Conservation (phyloP, 306 rosid genomes). For the Trifolium repens region DNA sequence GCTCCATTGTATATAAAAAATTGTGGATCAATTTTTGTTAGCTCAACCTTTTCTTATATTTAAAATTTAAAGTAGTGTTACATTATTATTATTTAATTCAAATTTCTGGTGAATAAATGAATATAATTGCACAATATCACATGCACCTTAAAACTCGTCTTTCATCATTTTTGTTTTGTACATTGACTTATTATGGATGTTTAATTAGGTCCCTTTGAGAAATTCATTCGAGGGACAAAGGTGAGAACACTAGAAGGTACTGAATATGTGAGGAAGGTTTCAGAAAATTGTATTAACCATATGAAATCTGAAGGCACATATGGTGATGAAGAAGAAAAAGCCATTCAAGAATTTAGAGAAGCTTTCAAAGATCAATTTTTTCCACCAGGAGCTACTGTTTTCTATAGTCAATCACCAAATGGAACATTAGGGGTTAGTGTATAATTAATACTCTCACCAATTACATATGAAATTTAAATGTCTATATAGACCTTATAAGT, state of each 20-base stretch:
- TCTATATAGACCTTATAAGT: no score
- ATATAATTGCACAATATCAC: no score
- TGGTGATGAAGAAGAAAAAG: conserved; percentile 67
- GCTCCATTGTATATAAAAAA: no score
- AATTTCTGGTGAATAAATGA: no score
- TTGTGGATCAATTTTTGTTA: no score
- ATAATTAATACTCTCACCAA: neutral
- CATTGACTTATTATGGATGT: neutral
- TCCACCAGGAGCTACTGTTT: conserved; percentile 64
- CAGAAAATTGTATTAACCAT: conserved; percentile 68
- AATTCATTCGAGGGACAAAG: conserved; percentile 56
- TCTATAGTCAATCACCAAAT: conserved; percentile 60
- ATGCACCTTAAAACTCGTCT: no score
- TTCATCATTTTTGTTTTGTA: no score
- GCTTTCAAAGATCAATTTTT: conserved; percentile 59
- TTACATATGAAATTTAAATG: neutral
- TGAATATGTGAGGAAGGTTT: conserved; percentile 64
- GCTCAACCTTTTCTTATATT: no score
- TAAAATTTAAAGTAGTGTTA: no score
- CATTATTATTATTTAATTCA: no score
- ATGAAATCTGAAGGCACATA: conserved; percentile 70
- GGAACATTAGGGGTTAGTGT: conserved; percentile 68
- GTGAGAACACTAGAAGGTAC: conserved; percentile 57
- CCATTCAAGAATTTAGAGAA: conserved; percentile 55
- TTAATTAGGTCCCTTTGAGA: conserved; percentile 71